Percentiles rank a stretch among this genome's conserved stretches.
phyloP scores from a whole-genome alignment of 1,139 yeast genomes.

The Geotrichum reessii region DNA sequence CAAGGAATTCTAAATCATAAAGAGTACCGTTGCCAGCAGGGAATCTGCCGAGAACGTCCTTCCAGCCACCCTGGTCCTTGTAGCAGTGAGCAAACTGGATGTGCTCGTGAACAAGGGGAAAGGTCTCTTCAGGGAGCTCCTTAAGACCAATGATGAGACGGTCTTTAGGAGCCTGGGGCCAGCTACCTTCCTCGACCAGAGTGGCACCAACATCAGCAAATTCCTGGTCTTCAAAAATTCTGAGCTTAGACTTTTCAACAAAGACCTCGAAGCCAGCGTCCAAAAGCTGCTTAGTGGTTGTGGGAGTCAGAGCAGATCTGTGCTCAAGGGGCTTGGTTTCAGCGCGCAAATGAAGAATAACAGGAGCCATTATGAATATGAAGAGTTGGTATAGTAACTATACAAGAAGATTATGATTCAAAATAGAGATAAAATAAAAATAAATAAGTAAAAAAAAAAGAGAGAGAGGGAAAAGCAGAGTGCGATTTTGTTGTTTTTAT shows the following conservation, averaged over 20 bases:
- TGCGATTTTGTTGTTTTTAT: too few species aligned
- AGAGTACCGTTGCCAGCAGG: slow-evolving; percentile 86
- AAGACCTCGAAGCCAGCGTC: slow-evolving; percentile 84
- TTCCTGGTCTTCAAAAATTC: slow-evolving; percentile 70
- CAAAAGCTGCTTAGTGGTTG: slow-evolving; percentile 74
- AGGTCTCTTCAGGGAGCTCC: slow-evolving; percentile 90
- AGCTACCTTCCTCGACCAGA: slow-evolving; percentile 87
- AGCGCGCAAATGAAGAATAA: slow-evolving; percentile 72
- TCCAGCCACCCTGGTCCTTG: slow-evolving; percentile 96
- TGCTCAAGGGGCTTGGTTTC: slow-evolving; percentile 97
- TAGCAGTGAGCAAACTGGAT: slow-evolving; percentile 98
- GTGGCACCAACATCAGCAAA: slow-evolving; percentile 74
- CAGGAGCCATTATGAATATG: slow-evolving; percentile 16
- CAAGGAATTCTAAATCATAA: slow-evolving; percentile 90
- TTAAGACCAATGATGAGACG: slow-evolving; percentile 88
- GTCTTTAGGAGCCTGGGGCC: slow-evolving; percentile 86
- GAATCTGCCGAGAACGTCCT: slow-evolving; percentile 80
- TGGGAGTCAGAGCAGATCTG: slow-evolving; percentile 93
- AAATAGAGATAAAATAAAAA: background rate
- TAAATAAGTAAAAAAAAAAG: background rate
- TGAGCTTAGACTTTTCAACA: slow-evolving; percentile 82
- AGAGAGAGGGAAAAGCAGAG: background rate
- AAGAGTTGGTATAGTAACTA: background rate
- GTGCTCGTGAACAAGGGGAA: slow-evolving; percentile 92
- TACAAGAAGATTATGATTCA: too few species aligned